Evolutionary conservation across 2,329 filamentous ascomycete species (phyloP).

Genomic region (Xylariaceae sp.): DNA sequence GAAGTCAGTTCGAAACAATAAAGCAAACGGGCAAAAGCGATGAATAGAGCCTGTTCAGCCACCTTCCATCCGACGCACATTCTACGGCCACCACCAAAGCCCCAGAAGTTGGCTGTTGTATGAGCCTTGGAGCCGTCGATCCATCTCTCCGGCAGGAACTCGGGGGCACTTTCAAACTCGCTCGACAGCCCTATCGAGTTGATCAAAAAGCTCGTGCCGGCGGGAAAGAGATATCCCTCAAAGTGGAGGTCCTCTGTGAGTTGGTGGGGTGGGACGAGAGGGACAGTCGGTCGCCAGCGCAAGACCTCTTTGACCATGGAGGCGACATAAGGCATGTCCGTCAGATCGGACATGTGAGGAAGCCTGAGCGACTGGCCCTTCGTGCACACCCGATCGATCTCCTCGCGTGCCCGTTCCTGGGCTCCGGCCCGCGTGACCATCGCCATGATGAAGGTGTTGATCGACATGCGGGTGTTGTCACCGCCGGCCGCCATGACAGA

Average conservation of each 20-base stretch:
- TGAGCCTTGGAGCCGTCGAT: slow-evolving; percentile 7
- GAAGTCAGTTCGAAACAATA: slow-evolving; percentile 6
- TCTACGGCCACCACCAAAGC: slow-evolving; percentile 6
- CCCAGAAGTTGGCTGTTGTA: slow-evolving; percentile 4
- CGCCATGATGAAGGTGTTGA: slow-evolving; percentile 28
- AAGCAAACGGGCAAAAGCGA: slow-evolving; percentile 6
- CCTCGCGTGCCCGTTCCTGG: slow-evolving; percentile 3
- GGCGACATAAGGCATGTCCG: slow-evolving; percentile 16
- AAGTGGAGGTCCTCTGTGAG: slow-evolving; percentile 8
- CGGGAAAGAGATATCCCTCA: slow-evolving; percentile 10
- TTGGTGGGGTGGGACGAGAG: slow-evolving; percentile 8
- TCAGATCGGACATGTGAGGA: slow-evolving; percentile 15
- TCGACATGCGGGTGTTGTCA: slow-evolving; percentile 24
- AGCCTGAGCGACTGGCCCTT: slow-evolving; percentile 5
- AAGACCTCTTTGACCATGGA: slow-evolving; percentile 10
- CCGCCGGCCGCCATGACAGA: slow-evolving; percentile 26
- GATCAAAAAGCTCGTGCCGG: slow-evolving; percentile 24
- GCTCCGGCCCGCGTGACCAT: slow-evolving; percentile 11
- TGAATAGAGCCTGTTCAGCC: slow-evolving; percentile 3
- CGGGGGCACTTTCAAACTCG: slow-evolving; percentile 15
- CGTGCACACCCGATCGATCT: slow-evolving; percentile 7
- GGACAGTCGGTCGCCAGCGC: slow-evolving; percentile 10
- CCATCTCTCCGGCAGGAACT: slow-evolving; percentile 26
- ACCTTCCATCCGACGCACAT: slow-evolving; percentile 8
- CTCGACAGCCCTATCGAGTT: slow-evolving; percentile 19